These are phyloP conservation scores for Ceratocystis harringtonii DNA, from an alignment of 2,329 filamentous ascomycete genomes.

Conservation along the genomic window DNA sequence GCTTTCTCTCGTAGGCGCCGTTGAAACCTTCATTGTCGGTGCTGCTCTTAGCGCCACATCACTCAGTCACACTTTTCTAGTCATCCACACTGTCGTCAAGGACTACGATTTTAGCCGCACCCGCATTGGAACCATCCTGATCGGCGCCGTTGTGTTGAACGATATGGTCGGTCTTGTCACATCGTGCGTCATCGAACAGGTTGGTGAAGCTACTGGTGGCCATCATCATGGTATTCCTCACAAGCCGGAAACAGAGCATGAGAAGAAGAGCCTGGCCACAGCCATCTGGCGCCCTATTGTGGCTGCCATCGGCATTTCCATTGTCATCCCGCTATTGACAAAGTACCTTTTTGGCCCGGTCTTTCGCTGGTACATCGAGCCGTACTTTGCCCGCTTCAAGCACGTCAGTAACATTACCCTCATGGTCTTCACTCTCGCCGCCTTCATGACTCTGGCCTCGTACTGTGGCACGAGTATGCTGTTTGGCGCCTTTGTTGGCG, in stretches of 20 bases:
- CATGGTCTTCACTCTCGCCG: constrained; percentile 24
- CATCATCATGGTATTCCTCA: constrained; percentile 18
- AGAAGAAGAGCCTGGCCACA: constrained; percentile 22
- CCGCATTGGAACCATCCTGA: constrained; percentile 29
- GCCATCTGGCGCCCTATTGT: constrained; percentile 27
- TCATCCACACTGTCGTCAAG: constrained; percentile 23
- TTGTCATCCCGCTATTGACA: constrained; percentile 25
- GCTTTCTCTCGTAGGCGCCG: constrained; percentile 15
- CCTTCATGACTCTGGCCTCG: constrained; percentile 23
- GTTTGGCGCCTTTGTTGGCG: constrained; percentile 29
- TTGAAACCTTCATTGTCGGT: constrained; percentile 21
- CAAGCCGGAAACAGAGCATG: not conserved
- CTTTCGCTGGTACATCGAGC: constrained; percentile 24
- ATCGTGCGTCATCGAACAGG: constrained; percentile 22
- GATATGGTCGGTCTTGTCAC: constrained; percentile 32
- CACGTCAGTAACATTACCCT: constrained; percentile 22
- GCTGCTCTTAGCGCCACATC: constrained; percentile 25
- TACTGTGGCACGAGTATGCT: constrained; percentile 27
- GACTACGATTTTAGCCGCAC: constrained; percentile 29
- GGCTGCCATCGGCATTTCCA: constrained; percentile 25
- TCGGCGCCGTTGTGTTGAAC: constrained; percentile 33
- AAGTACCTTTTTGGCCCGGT: constrained; percentile 28
- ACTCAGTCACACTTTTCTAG: constrained; percentile 25
- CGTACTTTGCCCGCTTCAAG: constrained; percentile 24
- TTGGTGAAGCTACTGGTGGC: constrained; percentile 18